phyloP scores from a whole-genome alignment of 495 filamentous ascomycete genomes.

The Neurospora intermedia region DNA sequence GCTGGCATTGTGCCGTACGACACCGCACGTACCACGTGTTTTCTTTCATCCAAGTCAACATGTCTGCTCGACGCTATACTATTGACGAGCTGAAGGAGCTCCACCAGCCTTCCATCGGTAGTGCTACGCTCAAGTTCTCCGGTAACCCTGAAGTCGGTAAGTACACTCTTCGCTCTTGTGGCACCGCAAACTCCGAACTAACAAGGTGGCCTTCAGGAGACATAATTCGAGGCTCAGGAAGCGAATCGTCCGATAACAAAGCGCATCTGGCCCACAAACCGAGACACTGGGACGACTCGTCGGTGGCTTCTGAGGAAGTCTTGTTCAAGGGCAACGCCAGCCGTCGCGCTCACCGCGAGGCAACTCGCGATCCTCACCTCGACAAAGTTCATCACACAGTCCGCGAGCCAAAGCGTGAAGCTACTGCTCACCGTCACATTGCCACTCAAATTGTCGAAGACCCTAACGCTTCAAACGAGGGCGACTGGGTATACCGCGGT shows the following conservation, averaged over 20 bases:
- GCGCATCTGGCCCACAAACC: conserved; percentile 8
- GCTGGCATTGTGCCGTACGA: conserved; percentile 10
- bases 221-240: conserved; percentile 15
- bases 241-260: conserved; percentile 10
- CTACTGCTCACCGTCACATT: not conserved
- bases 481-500: conserved; percentile 33
- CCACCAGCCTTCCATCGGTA: conserved; percentile 3
- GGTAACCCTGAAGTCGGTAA: conserved; percentile 26
- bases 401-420: conserved; percentile 1
- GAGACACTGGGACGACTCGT: conserved; percentile 20
- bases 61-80: conserved; percentile 27
- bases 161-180: conserved; percentile 1
- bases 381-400: not conserved
- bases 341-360: conserved; percentile 8
- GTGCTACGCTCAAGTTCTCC: conserved; percentile 10
- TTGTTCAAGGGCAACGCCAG: conserved; percentile 20
- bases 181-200: not conserved
- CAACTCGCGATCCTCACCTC: not conserved
- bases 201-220: conserved; percentile 13
- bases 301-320: conserved; percentile 17
- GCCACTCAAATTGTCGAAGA: not conserved
- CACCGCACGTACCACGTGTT: conserved; percentile 26
- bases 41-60: conserved; percentile 18
- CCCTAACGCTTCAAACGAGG: conserved; percentile 2
- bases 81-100: conserved; percentile 28